phyloP scores from a whole-genome alignment of 2,329 filamentous ascomycete genomes.

The Colletotrichum phormii region DNA sequence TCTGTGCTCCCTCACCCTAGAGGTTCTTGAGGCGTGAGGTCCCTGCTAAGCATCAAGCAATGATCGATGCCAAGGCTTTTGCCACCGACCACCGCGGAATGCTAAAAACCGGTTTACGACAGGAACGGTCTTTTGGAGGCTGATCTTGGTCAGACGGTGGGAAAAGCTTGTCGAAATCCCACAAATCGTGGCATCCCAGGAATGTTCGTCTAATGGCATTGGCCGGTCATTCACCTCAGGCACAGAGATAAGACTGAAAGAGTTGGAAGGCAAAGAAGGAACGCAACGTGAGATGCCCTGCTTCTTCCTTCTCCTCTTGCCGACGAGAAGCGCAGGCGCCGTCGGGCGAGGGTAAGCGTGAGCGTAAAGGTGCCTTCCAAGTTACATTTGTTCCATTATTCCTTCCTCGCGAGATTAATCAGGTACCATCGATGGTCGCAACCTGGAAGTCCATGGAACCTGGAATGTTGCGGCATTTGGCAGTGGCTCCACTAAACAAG shows the following conservation, averaged over 20 bases:
- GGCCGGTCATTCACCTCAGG: not conserved
- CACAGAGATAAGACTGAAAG: not conserved
- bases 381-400: not conserved
- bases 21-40: not conserved
- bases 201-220: not conserved
- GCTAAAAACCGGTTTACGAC: conserved; percentile 36
- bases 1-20: not conserved
- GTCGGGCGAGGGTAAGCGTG: not conserved
- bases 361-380: not conserved
- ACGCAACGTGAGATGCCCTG: not conserved
- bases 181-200: conserved; percentile 8
- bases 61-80: conserved; percentile 37
- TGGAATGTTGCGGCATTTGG: conserved; percentile 5
- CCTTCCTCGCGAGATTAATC: not conserved
- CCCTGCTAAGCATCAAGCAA: conserved; percentile 15
- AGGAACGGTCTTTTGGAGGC: conserved; percentile 32
- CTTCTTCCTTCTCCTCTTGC: not conserved
- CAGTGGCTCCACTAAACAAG: conserved; percentile 32
- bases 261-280: not conserved
- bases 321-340: not conserved
- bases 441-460: not conserved
- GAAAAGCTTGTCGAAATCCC: conserved; percentile 18
- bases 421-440: conserved; percentile 3
- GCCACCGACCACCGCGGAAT: conserved; percentile 21
- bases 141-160: conserved; percentile 31